phyloP scores from a whole-genome alignment of 345 rosid species.

The Microcos paniculata region DNA sequence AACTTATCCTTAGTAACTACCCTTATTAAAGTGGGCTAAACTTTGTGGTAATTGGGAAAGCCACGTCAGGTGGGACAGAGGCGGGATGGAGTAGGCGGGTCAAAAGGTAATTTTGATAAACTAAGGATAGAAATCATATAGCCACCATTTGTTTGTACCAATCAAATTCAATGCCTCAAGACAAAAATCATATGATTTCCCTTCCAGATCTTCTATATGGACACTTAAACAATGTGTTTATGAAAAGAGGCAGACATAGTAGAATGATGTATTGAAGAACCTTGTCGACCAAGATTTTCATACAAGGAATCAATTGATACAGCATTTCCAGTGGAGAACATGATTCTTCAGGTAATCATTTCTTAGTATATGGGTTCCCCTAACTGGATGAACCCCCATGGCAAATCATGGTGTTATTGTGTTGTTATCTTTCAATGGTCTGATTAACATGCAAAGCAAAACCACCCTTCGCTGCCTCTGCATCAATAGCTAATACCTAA shows the following conservation, averaged over 20 bases:
- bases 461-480: background rate
- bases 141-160: background rate
- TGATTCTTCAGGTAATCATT: no score
- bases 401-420: no score
- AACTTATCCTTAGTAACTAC: no score
- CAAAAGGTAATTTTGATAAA: no score
- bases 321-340: conserved; percentile 60
- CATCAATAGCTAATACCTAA: background rate
- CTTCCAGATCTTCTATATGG: background rate
- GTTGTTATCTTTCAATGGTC: background rate
- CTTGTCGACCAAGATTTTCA: conserved; percentile 64
- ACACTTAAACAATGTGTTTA: background rate
- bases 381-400: no score
- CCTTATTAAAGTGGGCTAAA: no score
- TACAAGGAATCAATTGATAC: conserved; percentile 41
- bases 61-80: no score
- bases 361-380: no score
- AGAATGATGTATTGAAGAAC: conserved; percentile 55
- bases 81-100: no score
- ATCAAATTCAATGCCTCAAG: background rate
- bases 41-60: no score
- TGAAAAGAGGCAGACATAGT: conserved; percentile 41
- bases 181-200: background rate
- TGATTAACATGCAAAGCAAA: background rate
- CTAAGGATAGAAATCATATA: background rate